Base-by-base conservation (phyloP, 805 yeast species). In the Ogataea methanolica region DNA sequence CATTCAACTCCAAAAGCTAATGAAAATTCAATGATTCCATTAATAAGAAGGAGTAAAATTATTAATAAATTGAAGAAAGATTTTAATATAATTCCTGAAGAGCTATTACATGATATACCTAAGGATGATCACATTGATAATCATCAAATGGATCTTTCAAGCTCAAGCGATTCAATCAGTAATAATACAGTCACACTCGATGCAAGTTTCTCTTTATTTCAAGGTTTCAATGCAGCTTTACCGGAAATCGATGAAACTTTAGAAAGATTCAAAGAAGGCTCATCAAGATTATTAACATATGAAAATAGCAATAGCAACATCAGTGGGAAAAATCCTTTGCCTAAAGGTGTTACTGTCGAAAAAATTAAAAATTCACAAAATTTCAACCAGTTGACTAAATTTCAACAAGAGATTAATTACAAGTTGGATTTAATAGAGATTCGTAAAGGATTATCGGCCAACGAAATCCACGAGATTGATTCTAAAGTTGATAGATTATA, bases 381-480 rank as follows among this genome's bases (percentile, higher is more conserved):
- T 8, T 55, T 71, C 1, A 63, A 61, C 12, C 71, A 67, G 43
- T 57, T 79, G 43, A 55, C 55, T 14, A 57, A 57, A 5, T 73
- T 67, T 47, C 70, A 71, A 49, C 62, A 67, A 11, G 64, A 63
- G 9, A 66, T 82, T 14, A 68, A 67, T 35, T 71, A 73, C 48
- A 72, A 69, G 44, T 63, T 83, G 53, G 84, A 80, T 48, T 62
- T 78, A 16, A 61, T 82, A 48, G 84, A 81, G 52, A 73, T 85
- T 23, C 75, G 85, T 44, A 83, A 85, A 60, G 80, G 82, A 19
- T 62, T 83, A 36, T 80, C 88, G 0, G 74, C 86, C 1, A 72
- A 71, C 55, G 91, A 85, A 57, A 80, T 85, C 33, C 66, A 70
- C 43, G 91, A 82, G 46, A 70, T 85, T 34, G 92, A 85, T 60